Percentiles rank a stretch among this genome's conserved stretches.
phyloP scores from a whole-genome alignment of 495 filamentous ascomycete genomes.

The Lophiostoma macrostomum region DNA sequence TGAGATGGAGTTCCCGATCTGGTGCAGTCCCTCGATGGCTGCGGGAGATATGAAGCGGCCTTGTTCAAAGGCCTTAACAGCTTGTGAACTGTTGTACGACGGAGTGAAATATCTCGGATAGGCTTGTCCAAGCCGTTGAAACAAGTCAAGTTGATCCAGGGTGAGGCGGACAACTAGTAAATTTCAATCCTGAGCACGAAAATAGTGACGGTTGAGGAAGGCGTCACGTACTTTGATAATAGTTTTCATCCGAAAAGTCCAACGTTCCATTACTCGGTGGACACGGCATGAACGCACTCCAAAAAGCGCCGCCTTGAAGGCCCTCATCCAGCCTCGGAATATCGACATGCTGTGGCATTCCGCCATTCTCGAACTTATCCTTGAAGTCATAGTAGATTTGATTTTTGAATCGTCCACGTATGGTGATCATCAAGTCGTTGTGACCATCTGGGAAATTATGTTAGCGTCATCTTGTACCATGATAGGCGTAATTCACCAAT shows the following conservation, averaged over 20 bases:
- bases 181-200: background rate
- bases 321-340: slow-evolving; percentile 62
- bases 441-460: slow-evolving; percentile 68
- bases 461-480: background rate
- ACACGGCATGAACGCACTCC: slow-evolving; percentile 83
- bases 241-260: slow-evolving; percentile 72
- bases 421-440: slow-evolving; percentile 76
- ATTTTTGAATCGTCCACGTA: slow-evolving; percentile 68
- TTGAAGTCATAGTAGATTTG: slow-evolving; percentile 79
- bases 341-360: slow-evolving; percentile 71
- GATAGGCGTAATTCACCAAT: slow-evolving; percentile 56
- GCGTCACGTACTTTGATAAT: slow-evolving; percentile 49
- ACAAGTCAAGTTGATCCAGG: slow-evolving; percentile 78
- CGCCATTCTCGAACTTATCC: slow-evolving; percentile 62
- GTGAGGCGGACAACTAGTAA: slow-evolving; percentile 63
- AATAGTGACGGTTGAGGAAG: background rate
- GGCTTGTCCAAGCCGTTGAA: slow-evolving; percentile 61
- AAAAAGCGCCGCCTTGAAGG: slow-evolving; percentile 74
- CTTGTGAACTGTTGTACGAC: slow-evolving; percentile 54
- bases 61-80: slow-evolving; percentile 57
- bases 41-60: slow-evolving; percentile 66
- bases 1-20: slow-evolving; percentile 82
- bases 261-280: slow-evolving; percentile 58
- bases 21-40: slow-evolving; percentile 89
- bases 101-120: slow-evolving; percentile 71